Evolutionary conservation across 495 filamentous ascomycete genomes (phyloP), one percentile per base, ranked within the genome.

Genomic region (Daldinia vernicosa): DNA sequence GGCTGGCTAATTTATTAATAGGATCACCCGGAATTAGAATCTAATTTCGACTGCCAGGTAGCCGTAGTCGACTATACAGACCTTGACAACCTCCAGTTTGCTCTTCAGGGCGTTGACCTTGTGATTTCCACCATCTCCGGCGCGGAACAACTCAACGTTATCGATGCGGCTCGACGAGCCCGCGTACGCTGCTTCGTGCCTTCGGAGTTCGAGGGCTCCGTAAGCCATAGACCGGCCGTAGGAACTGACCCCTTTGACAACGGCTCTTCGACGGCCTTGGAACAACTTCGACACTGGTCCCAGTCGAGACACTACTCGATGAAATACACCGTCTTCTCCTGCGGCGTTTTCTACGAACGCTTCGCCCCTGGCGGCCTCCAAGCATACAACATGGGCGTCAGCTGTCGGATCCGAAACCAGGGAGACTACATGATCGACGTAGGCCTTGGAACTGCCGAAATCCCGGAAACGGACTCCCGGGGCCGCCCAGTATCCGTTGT

Each of bases 271-370:
- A 79, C 79, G 8, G 88, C 89, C 1, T 81, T 89, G 15, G 80
- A 82, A 19, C 78, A 84, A 5, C 84, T 93, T 14, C 83, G 83
- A 43, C 85, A 85, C 65, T 80, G 78, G 77, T 79, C 81, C 11
- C 75, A 75, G 19, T 82, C 81, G 26, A 74, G 69, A 17, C 73
- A 75, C 6, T 77, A 85, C 64, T 70, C 75, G 24, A 88, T 92
- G 80, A 79, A 86, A 45, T 91, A 83, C 62, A 90, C 90, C 4
- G 82, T 89, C 37, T 92, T 93, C 67, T 85, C 86, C 1, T 93
- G 91, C 74, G 91, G 91, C 37, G 74, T 92, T n/a, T 88, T 93
- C 71, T 92, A 92, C 81, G 91, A 93, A 73, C 82, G 91, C 11
- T 93, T 93, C 75, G 85, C 82, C 8, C 88, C 86, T 11, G 87